Percentiles rank a stretch among this genome's conserved stretches.
phyloP scores from a whole-genome alignment of 2,329 filamentous ascomycete species.

The Pleomassaria siparia region DNA sequence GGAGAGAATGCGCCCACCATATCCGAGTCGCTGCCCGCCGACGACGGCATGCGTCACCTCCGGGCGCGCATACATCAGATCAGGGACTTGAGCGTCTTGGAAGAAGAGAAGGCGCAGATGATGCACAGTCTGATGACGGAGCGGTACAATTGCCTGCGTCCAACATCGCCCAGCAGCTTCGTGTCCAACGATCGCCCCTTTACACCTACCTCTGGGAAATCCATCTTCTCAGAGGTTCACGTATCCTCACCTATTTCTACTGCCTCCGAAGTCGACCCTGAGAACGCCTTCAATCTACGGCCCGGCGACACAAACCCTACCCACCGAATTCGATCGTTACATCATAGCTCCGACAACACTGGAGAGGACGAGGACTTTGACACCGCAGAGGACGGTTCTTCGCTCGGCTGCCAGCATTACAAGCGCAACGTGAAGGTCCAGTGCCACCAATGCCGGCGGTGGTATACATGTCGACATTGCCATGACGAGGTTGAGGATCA shows the following conservation, averaged over 20 bases:
- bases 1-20: constrained; percentile 29
- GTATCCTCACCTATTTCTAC: constrained; percentile 37
- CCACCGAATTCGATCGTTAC: constrained; percentile 23
- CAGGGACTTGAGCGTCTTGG: constrained; percentile 45
- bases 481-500: constrained; percentile 85
- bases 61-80: constrained; percentile 52
- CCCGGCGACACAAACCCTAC: constrained; percentile 36
- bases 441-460: constrained; percentile 83
- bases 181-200: constrained; percentile 41
- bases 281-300: constrained; percentile 39
- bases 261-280: constrained; percentile 35
- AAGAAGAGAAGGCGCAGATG: constrained; percentile 52
- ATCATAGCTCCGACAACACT: constrained; percentile 39
- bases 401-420: constrained; percentile 86
- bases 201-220: constrained; percentile 40
- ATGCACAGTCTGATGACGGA: constrained; percentile 55
- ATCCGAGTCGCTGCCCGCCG: constrained; percentile 47
- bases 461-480: constrained; percentile 95
- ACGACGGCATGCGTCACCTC: constrained; percentile 54
- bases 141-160: constrained; percentile 45
- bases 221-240: constrained; percentile 37
- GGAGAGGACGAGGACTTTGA: constrained; percentile 53
- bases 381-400: constrained; percentile 47
- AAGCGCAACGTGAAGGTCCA: constrained; percentile 95
- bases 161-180: constrained; percentile 43